Base-by-base conservation (phyloP, 805 yeast genomes). In the Metschnikowia matae region DNA sequence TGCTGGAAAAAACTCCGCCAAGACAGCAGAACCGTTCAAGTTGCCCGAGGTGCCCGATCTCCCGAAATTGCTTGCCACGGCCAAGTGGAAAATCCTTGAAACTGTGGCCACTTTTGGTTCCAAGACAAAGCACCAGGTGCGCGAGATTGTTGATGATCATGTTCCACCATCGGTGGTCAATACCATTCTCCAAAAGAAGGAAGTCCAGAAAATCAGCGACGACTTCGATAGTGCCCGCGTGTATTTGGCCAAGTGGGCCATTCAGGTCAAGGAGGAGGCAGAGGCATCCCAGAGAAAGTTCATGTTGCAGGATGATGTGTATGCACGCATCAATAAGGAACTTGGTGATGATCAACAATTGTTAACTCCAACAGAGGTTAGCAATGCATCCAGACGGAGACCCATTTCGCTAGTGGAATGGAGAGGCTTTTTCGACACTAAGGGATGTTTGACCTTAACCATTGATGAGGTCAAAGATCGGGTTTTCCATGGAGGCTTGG, bases 171-270 rank as follows among this genome's bases (percentile, higher is more conserved):
- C 78, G 2, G 73, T 85, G 21, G 80, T 79, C 57, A 79, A 79
- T 47, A 66, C 87, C 54, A 71, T 92, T 40, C 31, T 50, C 38
- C 78, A 74, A 49, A 83, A 84, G 55, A 94, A 96, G 0, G 96
- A 89, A 59, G 96, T 92, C 11, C 79, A 77, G 59, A 81, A 78
- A 49, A 80, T 92, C 23, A 88, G 94, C 51, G 87, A 89, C 55
- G 98, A 92, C 54, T 94, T 91, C 63, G 98, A 91, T 62, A 83
- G 92, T 46, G 98, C 98, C 0, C 79, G 91, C 48, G 86, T 90
- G 3, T 92, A 89, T 65, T 73, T 92, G 52, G 98, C 98, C 4
- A 91, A 90, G 70, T 94, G 98, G 98, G 97, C 98, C 0, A 78
- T 89, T 58, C 89, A 89, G 29, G 94, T 94, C 8, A 94, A 92